phyloP scores from a whole-genome alignment of 2,329 filamentous ascomycete species.

The Akanthomyces dipterigenus region DNA sequence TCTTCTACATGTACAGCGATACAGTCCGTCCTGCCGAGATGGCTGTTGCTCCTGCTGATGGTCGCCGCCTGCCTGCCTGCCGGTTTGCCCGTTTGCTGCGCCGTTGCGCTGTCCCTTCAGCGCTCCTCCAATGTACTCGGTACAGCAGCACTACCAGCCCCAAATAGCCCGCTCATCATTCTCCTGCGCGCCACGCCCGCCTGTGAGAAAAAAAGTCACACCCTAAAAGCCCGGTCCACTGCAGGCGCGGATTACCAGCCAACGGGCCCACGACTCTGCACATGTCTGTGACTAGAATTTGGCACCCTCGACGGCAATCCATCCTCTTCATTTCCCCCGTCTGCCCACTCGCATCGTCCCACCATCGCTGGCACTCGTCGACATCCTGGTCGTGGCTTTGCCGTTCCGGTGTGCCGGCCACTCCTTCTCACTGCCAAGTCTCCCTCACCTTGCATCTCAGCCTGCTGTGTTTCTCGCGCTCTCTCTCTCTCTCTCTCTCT shows the following conservation, averaged over 20 bases:
- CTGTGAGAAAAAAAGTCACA: neutral
- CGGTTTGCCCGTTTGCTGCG: neutral
- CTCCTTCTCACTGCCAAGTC: neutral
- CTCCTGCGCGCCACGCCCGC: neutral
- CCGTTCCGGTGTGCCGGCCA: slow-evolving; percentile 1
- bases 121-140: neutral
- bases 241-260: slow-evolving; percentile 10
- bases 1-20: no score
- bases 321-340: slow-evolving; percentile 11
- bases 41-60: neutral
- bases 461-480: neutral
- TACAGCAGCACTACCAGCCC: neutral
- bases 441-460: neutral
- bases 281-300: slow-evolving; percentile 1
- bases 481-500: neutral
- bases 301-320: neutral
- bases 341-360: slow-evolving; percentile 12
- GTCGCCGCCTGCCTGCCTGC: neutral
- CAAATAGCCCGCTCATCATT: neutral
- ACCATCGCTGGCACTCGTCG: slow-evolving; percentile 9
- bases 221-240: neutral
- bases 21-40: neutral
- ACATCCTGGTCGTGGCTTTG: slow-evolving; percentile 8
- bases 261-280: slow-evolving; percentile 6
- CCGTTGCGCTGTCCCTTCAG: neutral